Evolutionary conservation across 2,329 filamentous ascomycete species (phyloP), one percentile per base, ranked within the genome.

Genomic region (Pseudogymnoascus sp.): DNA sequence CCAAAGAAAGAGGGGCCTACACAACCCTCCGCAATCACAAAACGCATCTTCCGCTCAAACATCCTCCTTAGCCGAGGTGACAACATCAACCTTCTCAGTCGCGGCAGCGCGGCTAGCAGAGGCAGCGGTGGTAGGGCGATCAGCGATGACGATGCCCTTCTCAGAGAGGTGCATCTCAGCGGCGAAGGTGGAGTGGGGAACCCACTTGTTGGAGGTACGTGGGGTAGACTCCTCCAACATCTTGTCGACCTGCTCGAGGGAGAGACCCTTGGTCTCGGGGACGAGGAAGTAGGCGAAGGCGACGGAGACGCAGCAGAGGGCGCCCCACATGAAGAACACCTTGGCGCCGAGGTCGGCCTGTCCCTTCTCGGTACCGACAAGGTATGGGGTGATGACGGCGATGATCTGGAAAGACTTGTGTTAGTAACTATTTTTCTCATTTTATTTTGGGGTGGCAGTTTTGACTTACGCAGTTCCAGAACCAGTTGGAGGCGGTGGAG

Each of bases 401-500:
- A 83, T 82, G 72, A 79, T 80, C 76, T 87, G 76, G 77, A 94
- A 88, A 35, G 69, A 18, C 18, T 18, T 73, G 29, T 37, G 31
- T 59, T 59, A 59, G 55, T 59, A 9, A 18, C 18, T 13, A n/a
- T 13, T 7, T 25, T 13, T 21, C 25, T 36, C 2, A 1, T 29
- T 31, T 12, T 13, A 9, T 8, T 7, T 10, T n/a, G 6, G 36
- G 5, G 5, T 36, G 31, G 7, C n/a, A 37, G 9, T 25, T 36
- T 12, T 21, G 48, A 59, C 55, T 59, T 59, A 59, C 55, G 74
- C 86, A 89, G 80, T 91, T 92, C 90, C 90, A 93, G 64, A 93
- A 82, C 90, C 90, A 94, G 83, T 95, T 94, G 72, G 87, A 90
- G 63, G 89, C 89, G 15, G 89, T 94, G 61, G 89, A 92, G 60